phyloP scores from a whole-genome alignment of 2,329 filamentous ascomycete species.

The Neonectria faginata region DNA sequence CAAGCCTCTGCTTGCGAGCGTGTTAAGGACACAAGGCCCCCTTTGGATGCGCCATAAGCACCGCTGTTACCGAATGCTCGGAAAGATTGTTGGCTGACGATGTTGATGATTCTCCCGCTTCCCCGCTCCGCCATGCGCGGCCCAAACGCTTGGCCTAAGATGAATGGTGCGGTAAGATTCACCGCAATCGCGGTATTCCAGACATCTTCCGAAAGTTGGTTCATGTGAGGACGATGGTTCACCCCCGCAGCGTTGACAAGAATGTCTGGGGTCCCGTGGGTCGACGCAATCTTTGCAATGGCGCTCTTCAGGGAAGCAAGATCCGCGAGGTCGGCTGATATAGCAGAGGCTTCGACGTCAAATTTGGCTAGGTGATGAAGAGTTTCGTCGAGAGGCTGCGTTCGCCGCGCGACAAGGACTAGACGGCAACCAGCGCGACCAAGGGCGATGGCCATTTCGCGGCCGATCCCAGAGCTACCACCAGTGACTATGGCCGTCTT shows the following conservation, averaged over 20 bases:
- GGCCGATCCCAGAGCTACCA: conserved; percentile 52
- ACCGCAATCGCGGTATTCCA: conserved; percentile 50
- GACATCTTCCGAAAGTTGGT: conserved; percentile 40
- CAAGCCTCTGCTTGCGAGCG: conserved; percentile 52
- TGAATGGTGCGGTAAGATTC: conserved; percentile 51
- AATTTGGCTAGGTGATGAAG: conserved; percentile 41
- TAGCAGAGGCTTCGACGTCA: conserved; percentile 41
- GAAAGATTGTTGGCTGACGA: conserved; percentile 49
- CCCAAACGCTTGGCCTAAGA: conserved; percentile 49
- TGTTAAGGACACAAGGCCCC: conserved; percentile 47
- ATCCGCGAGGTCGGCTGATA: conserved; percentile 37
- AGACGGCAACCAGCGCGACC: conserved; percentile 48
- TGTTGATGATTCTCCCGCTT: conserved; percentile 50
- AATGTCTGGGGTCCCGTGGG: conserved; percentile 47
- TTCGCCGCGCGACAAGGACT: conserved; percentile 47
- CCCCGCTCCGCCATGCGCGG: conserved; percentile 48
- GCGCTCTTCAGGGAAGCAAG: conserved; percentile 28
- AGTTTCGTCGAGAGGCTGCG: conserved; percentile 40
- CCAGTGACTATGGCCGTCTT: conserved; percentile 49
- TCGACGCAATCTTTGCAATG: conserved; percentile 35
- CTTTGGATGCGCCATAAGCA: conserved; percentile 50
- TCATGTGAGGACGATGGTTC: conserved; percentile 48
- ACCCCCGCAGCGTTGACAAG: conserved; percentile 50
- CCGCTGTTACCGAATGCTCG: conserved; percentile 50
- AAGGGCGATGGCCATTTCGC: conserved; percentile 47